Conservation (phyloP, 169 alveolate genomes). For the Eimeria maxima region DNA sequence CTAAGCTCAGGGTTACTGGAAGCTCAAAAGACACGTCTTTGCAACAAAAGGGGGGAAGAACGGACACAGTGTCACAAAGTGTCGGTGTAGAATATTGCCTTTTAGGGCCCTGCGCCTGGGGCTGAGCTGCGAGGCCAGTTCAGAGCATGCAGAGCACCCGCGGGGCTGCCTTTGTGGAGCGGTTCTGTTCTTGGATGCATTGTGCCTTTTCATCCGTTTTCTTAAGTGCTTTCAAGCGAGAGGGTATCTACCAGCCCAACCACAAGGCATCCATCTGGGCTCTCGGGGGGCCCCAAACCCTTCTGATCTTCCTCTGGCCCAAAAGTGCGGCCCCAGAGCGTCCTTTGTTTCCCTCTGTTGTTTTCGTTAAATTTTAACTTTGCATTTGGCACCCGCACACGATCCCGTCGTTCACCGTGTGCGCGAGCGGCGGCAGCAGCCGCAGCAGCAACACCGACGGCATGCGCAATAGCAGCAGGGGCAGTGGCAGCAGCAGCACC, state of each 20-base stretch:
- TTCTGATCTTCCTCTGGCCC: constrained; percentile 31
- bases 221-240: background rate
- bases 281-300: constrained; percentile 49
- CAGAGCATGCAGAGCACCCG: constrained; percentile 25
- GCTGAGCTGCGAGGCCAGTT: constrained; percentile 5
- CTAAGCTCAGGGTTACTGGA: background rate
- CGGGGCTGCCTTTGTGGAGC: constrained; percentile 27
- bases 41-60: background rate
- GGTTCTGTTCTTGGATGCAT: background rate
- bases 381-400: background rate
- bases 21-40: background rate
- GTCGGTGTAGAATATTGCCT: background rate
- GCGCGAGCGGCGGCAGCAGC: background rate
- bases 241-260: background rate
- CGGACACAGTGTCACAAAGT: background rate
- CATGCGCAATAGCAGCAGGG: background rate
- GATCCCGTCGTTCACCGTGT: background rate
- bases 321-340: background rate
- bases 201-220: background rate
- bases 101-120: background rate
- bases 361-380: background rate
- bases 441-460: background rate
- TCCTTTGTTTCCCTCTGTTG: background rate
- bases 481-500: constrained; percentile 38
- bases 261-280: constrained; percentile 16